Conservation (phyloP, 2,329 filamentous ascomycete genomes). For the Fusarium pininemorale region DNA sequence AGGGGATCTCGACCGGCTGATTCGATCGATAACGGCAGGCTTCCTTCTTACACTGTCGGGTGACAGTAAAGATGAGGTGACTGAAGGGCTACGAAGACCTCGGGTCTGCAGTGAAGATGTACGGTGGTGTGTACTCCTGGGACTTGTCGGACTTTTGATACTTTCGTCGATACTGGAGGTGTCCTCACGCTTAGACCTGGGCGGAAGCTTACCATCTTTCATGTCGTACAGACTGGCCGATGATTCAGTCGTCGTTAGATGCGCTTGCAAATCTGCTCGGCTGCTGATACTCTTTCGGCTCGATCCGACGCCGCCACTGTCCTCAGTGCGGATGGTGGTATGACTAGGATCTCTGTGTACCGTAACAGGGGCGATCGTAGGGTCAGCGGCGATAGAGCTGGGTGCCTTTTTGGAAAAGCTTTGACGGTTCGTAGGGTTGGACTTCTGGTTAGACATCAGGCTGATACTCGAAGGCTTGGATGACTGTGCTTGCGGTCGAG, state of each 20-base stretch:
- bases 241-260: slow-evolving; percentile 48
- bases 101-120: slow-evolving; percentile 49
- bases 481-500: slow-evolving; percentile 53
- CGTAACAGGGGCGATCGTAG: slow-evolving; percentile 60
- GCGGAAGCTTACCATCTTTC: slow-evolving; percentile 48
- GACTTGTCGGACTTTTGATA: slow-evolving; percentile 58
- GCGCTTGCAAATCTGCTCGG: slow-evolving; percentile 53
- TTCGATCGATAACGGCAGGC: slow-evolving; percentile 65
- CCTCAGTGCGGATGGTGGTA: slow-evolving; percentile 54
- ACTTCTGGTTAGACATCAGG: slow-evolving; percentile 57
- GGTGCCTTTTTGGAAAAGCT: slow-evolving; percentile 55
- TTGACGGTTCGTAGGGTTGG: slow-evolving; percentile 51
- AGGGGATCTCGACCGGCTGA: slow-evolving; percentile 57
- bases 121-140: slow-evolving; percentile 49
- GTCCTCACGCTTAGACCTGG: slow-evolving; percentile 54
- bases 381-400: slow-evolving; percentile 52
- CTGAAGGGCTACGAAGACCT: slow-evolving; percentile 48
- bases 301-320: slow-evolving; percentile 50
- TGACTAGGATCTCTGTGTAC: slow-evolving; percentile 60
- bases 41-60: slow-evolving; percentile 54
- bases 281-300: slow-evolving; percentile 54
- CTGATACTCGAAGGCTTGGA: slow-evolving; percentile 61
- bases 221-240: slow-evolving; percentile 52
- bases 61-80: slow-evolving; percentile 48
- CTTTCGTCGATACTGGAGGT: slow-evolving; percentile 57